Conservation (phyloP, 1,284 basidiomycete genomes). For the Athelia sp. region DNA sequence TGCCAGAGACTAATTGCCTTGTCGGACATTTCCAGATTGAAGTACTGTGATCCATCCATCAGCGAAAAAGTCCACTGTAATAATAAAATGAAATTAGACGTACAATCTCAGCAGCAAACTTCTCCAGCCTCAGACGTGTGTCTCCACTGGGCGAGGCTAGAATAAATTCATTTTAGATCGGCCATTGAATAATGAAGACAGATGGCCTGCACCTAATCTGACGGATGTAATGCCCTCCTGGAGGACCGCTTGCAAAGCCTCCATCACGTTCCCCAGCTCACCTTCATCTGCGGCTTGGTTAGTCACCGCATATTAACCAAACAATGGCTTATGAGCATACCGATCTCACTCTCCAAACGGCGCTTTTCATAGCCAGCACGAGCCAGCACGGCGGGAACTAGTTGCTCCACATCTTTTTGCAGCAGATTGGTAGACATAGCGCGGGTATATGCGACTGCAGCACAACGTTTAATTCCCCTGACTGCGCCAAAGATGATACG, state of each 20-base stretch:
- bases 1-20: slow-evolving; percentile 59
- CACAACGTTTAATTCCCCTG: slow-evolving; percentile 5
- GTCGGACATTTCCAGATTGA: slow-evolving; percentile 43
- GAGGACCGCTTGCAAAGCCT: too few relatives aligned
- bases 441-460: slow-evolving; percentile 50
- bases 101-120: slow-evolving; percentile 72
- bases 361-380: slow-evolving; percentile 64
- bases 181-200: too few relatives aligned
- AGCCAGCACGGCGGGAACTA: slow-evolving; percentile 63
- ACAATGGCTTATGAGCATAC: too few relatives aligned
- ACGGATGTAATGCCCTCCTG: slow-evolving; percentile 58
- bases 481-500: neutral
- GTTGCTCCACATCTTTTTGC: slow-evolving; percentile 56
- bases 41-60: slow-evolving; percentile 31
- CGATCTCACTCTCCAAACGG: slow-evolving; percentile 27
- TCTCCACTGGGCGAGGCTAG: slow-evolving; percentile 46
- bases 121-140: slow-evolving; percentile 70
- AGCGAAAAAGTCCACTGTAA: neutral
- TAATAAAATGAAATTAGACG: slow-evolving; percentile 22
- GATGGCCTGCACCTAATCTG: too few relatives aligned
- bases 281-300: slow-evolving; percentile 44
- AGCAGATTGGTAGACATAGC: slow-evolving; percentile 53
- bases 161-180: too few relatives aligned
- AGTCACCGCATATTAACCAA: too few relatives aligned
- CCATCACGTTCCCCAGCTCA: slow-evolving; percentile 43